Base-by-base conservation (phyloP, 1,284 basidiomycete species). In the Ustilago nuda region DNA sequence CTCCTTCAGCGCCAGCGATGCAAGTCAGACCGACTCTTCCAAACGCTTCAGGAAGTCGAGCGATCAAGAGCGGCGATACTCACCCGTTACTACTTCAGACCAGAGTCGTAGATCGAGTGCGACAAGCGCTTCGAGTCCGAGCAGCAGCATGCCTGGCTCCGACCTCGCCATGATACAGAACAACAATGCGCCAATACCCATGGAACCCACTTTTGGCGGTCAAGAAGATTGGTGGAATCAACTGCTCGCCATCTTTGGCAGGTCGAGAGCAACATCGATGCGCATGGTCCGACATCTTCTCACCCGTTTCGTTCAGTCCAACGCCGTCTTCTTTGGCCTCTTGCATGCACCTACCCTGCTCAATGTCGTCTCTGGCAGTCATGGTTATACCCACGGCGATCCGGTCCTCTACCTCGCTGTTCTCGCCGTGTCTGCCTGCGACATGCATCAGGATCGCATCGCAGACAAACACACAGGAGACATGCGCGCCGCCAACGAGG, bases 151-250 rank as follows among this genome's bases (percentile, higher is more conserved):
- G 65, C 63, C 75, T 30, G 67, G 66, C 36, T 77, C 75, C 13
- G 75, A 77, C 27, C 64, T 77, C 1, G 75, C 75, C 45, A 77
- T 77, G 75, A 73, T 77, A 6, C 75, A 77, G 61, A 77, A 77
- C 52, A 53, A 70, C 41, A 41, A 58, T n/a, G 35, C 53, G 5
- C 54, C 53, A 2, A 63, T 77, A 35, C 75, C 75, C 1, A 70
- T 65, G 63, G 62, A 77, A 19, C 75, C 71, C 2, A 45, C 51
- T 13, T 45, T 61, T 19, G 62, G 57, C 37, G 45, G 27, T 9
- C 61, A 61, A 8, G 64, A 64, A 32, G 66, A 61, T n/a, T 77
- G 75, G 75, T 73, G 66, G 70, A 64, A 53, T 32, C 39, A 73
- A 17, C 33, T 78, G 50, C 55, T 78, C 1, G 51, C 56, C 13